Evolutionary conservation across 495 filamentous ascomycete genomes (phyloP), one percentile per base, ranked within the genome.

Genomic region (Echria macrotheca): DNA sequence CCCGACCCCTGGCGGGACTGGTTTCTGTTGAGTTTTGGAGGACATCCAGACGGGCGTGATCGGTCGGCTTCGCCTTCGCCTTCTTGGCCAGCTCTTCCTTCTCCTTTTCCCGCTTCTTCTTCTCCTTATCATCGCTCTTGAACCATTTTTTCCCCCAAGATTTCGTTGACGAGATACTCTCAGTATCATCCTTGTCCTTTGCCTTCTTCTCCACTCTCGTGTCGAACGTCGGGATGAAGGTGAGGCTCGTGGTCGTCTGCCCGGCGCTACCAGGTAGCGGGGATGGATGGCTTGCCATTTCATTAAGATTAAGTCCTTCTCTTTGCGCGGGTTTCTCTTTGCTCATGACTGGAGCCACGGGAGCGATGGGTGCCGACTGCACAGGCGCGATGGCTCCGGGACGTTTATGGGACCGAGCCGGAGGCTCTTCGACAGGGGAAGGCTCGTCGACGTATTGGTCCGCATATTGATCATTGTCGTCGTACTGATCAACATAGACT

Each of bases 211-310:
- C 58, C 68, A 86, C 9, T 76, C 73, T 43, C 78, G 81, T 52
- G 84, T 88, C 48, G 82, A 41, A 87, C 48, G 87, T 94, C 2
- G 90, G 90, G 39, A 94, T 89, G 59, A 91, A 88, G 1, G 88
- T 90, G 11, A 94, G 73, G 47, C 74, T 83, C 60, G 90, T 87
- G 1, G 86, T 95, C 14, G 84, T 77, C 0, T 53, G 56, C 12
- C 76, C 82, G 33, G 70, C 81, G 54, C 82, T 85, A 15, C 85
- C 89, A 9, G 86, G 83, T 1, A 91, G 66, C 21, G 81, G 74
- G 5, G 84, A 80, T n/a, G 83, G 77, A 45, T 76, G 72, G 12
- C 72, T 71, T 10, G 78, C 69, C 56, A 86, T 79, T 29, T 87
- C 81, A 55, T 79, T 79, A 25, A 85, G 66, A 69, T 75, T 45